Evolutionary conservation across 2,329 filamentous ascomycete species (phyloP), one percentile per base, ranked within the genome.

Genomic region (Diplodia scrobiculata): DNA sequence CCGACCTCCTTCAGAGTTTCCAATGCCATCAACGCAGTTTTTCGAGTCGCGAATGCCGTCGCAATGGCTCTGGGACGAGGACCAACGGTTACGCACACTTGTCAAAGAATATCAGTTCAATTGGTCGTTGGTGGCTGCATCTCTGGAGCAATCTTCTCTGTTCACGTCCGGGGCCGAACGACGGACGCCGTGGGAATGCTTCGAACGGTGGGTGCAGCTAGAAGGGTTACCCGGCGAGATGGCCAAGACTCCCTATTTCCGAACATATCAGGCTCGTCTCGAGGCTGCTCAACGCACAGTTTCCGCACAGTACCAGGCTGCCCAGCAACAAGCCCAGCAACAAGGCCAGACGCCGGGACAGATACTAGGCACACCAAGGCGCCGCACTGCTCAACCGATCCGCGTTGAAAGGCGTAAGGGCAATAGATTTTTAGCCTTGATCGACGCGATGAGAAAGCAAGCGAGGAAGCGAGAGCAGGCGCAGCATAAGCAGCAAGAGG

Each of bases 151-250:
- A 17, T 87, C 87, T 63, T 96, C 92, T 0, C 76, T 88, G 14
- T 96, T 92, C 73, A 85, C 87, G n/a, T 94, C 93, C 21, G 92
- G 91, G 1, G 88, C 92, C 11, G 94, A 98, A 75, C 86, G 95
- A 68, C 87, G 95, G 55, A 98, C 94, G 2, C 92, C 94, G 0
- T 99, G 95, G 95, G 95, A 99, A 79, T 99, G 95, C 75, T 99
- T 99, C 72, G 95, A 99, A 78, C 87, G 95, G 51, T 99, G 94
- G 94, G 90, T 97, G 65, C 89, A 91, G 71, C 81, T 98, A 13
- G 95, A 98, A 79, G 92, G 93, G 0, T 82, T 97, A 45, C 94
- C 95, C 4, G 87, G 89, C 11, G 95, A 99, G 70, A 96, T 98
- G 89, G 89, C 90, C 19, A 97, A 97, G 79, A 97, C 92, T 0